A percentile compares a stretch with the other conserved stretches of the same genome.
Conservation (phyloP, 768 basidiomycete genomes). For the Suillus occidentalis region DNA sequence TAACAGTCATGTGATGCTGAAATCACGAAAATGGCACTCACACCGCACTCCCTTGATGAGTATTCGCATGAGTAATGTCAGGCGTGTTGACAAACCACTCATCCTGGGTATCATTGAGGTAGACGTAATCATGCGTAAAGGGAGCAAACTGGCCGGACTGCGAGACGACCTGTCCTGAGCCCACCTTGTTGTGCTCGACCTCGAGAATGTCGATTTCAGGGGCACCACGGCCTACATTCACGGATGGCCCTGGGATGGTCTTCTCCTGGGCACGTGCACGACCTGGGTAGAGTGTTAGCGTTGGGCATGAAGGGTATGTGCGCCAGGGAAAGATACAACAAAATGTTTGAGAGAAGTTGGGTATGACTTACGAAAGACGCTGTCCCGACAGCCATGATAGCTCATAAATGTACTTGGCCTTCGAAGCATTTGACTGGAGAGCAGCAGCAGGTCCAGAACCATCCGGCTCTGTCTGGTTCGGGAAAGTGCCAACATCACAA, state of each 20-base stretch:
- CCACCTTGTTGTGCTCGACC: slow-evolving; percentile 61
- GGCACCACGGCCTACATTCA: slow-evolving; percentile 59
- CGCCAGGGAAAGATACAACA: slow-evolving; percentile 5
- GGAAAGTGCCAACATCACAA: slow-evolving; percentile 60
- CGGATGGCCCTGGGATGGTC: slow-evolving; percentile 76
- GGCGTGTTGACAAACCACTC: slow-evolving; percentile 37
- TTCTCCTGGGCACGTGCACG: slow-evolving; percentile 73
- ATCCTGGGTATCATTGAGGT: slow-evolving; percentile 34
- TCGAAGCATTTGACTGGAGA: slow-evolving; percentile 47
- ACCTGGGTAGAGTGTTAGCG: slow-evolving; percentile 34
- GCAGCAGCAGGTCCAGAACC: slow-evolving; percentile 61
- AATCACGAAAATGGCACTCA: slow-evolving; percentile 16
- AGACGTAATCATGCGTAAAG: slow-evolving; percentile 47
- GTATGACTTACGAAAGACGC: slow-evolving; percentile 57
- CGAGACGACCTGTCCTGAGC: slow-evolving; percentile 56
- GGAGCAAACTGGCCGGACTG: slow-evolving; percentile 76
- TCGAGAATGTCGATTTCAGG: slow-evolving; percentile 87
- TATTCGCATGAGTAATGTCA: slow-evolving; percentile 34
- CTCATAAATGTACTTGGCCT: slow-evolving; percentile 51
- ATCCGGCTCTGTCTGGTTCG: slow-evolving; percentile 49
- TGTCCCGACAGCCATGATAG: slow-evolving; percentile 82
- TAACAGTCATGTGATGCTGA: background rate
- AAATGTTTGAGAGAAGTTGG: background rate
- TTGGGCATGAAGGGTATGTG: background rate
- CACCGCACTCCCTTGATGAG: slow-evolving; percentile 53